Evolutionary conservation across 306 rosid genomes (phyloP).

Genomic region (Prunus padus): DNA sequence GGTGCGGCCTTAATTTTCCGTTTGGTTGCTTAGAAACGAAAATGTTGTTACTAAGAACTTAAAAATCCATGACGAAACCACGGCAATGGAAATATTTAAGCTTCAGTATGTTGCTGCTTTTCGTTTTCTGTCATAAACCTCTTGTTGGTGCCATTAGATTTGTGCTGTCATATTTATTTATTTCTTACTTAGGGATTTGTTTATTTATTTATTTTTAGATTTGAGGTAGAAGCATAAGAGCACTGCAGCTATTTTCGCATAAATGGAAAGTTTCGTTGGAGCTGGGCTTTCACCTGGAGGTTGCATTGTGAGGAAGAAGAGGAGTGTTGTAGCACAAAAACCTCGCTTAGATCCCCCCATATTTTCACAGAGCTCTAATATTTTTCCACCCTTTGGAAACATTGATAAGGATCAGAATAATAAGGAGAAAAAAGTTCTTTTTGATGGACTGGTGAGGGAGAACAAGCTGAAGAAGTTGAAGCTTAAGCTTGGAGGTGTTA

Average conservation of each 20-base stretch:
- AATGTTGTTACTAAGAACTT: background rate
- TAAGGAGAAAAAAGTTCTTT: constrained; percentile 8
- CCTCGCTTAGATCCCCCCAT: constrained; percentile 33
- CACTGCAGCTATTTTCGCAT: background rate
- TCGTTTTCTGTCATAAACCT: background rate
- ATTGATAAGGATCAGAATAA: constrained; percentile 5
- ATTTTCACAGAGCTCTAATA: constrained; percentile 11
- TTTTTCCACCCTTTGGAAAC: constrained; percentile 17
- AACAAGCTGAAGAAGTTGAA: constrained; percentile 38
- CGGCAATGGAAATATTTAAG: background rate
- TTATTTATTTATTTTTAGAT: background rate
- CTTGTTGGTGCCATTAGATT: background rate
- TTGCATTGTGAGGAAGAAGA: constrained; percentile 31
- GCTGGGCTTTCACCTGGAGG: constrained; percentile 20
- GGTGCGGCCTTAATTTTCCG: background rate
- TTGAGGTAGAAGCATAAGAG: background rate
- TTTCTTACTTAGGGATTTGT: background rate
- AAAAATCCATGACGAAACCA: background rate
- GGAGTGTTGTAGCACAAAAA: constrained; percentile 31
- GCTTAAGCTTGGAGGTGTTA: constrained; percentile 46
- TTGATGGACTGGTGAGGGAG: constrained; percentile 32
- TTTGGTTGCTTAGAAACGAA: background rate
- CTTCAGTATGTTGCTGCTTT: background rate
- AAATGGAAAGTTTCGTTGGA: constrained; percentile 33
- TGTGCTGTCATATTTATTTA: background rate